Evolutionary conservation across 179 eudicot species (phyloP).

Genomic region (Sideroxylon spinosum): DNA sequence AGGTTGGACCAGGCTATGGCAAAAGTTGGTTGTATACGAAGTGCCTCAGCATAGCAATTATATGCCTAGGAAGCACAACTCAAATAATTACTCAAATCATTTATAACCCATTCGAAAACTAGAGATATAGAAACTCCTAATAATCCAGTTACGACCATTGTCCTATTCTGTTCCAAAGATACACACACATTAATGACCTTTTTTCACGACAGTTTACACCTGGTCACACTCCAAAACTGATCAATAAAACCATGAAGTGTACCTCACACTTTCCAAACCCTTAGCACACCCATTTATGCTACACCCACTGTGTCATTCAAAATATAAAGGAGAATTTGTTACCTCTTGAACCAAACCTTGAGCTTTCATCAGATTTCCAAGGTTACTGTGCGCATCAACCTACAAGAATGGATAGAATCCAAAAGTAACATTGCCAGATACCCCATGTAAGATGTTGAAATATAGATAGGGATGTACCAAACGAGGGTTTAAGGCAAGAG

Average conservation of each 20-base stretch:
- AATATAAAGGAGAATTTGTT: conserved; percentile 23
- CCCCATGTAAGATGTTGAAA: neutral
- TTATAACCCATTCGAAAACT: neutral
- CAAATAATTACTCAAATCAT: neutral
- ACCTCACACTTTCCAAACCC: neutral
- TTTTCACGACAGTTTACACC: neutral
- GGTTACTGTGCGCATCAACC: conserved; percentile 96
- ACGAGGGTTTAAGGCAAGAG: conserved; percentile 75
- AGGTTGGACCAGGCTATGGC: conserved; percentile 98
- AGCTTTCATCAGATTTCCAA: conserved; percentile 90
- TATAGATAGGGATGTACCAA: conserved; percentile 37
- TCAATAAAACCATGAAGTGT: neutral
- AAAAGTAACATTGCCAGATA: neutral
- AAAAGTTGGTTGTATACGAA: conserved; percentile 79
- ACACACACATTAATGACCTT: neutral
- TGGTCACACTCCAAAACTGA: conserved; percentile 8
- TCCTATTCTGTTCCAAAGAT: neutral
- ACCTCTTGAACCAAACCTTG: conserved; percentile 91
- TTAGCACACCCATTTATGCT: neutral
- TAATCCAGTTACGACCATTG: neutral
- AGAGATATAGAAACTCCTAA: neutral
- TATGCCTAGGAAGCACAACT: conserved; percentile 57
- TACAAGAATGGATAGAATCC: conserved; percentile 25
- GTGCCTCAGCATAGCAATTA: conserved; percentile 84
- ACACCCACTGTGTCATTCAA: neutral